Percentiles rank a stretch among this genome's conserved stretches.
Conservation (phyloP, 176 grass and related monocot species). For the Saccharum spontaneum region DNA sequence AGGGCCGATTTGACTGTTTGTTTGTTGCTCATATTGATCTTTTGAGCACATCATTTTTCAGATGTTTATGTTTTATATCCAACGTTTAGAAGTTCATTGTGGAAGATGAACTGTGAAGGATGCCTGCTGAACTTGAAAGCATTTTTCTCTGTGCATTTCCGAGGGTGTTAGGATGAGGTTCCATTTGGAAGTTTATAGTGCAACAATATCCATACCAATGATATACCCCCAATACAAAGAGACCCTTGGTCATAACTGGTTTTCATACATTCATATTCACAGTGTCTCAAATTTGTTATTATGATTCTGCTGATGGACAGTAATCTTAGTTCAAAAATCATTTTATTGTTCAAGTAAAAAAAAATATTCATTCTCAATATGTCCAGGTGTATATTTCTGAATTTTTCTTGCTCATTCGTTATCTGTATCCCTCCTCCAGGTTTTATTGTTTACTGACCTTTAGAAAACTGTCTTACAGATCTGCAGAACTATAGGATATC, state of each 20-base stretch:
- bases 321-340: background rate
- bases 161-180: background rate
- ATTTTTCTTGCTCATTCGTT: background rate
- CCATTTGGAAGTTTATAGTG: background rate
- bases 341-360: background rate
- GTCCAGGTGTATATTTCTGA: background rate
- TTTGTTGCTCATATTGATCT: background rate
- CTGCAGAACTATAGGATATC: background rate
- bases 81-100: background rate
- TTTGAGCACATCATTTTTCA: background rate
- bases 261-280: background rate
- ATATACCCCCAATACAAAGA: background rate
- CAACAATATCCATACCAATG: background rate
- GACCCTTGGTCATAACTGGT: background rate
- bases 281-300: background rate
- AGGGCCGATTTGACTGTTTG: background rate
- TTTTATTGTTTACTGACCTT: constrained; percentile 2
- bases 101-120: background rate
- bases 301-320: background rate
- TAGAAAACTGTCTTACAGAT: background rate
- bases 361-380: background rate
- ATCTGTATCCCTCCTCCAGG: background rate
- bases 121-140: background rate
- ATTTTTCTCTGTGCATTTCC: background rate
- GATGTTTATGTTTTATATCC: background rate